Evolutionary conservation across 1,139 yeast genomes (phyloP), one percentile per base, ranked within the genome.

Genomic region (Debaryomyces udenii): DNA sequence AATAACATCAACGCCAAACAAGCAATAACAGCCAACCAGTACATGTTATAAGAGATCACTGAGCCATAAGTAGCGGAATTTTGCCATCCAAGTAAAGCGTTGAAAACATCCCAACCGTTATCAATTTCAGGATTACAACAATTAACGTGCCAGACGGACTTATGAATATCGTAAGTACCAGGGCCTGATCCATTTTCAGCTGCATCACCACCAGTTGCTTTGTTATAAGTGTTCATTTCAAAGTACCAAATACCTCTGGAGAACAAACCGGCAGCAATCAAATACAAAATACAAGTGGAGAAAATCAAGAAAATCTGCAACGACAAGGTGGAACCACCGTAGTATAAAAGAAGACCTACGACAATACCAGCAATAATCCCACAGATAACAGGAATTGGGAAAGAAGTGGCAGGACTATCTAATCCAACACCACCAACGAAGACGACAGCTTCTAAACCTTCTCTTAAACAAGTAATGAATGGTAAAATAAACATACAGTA

Each of bases 61-160:
- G 95, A 86, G 41, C 96, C 95, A 57, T 87, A 80, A 49, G 96
- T 89, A 44, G 96, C 96, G 35, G 66, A 59, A 39, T 62, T 62
- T 61, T 60, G 66, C 66, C 66, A 62, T 36, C 67, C 67, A 27
- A 62, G 58, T 28, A 62, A 51, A 31, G 66, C 61, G 43, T 88
- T 89, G 76, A 90, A 89, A 46, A 90, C 80, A 79, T 86, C 94
- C 96, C 96, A 90, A 68, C 94, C 94, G 47, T 87, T 83, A 61
- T 89, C 96, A 37, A 74, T 74, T 64, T 83, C 87, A 27, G 96
- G 95, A 67, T 88, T 89, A 70, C 96, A 90, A 68, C 96, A 90
- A 73, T 90, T 89, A 47, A 90, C 91, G 64, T 90, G 97, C 89
- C 96, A 90, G 13, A 90, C 96, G 6, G 88, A 68, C 56, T 78